Evolutionary conservation across 768 basidiomycete species (phyloP), one percentile per base, ranked within the genome.

Genomic region (Podaxis sp.): DNA sequence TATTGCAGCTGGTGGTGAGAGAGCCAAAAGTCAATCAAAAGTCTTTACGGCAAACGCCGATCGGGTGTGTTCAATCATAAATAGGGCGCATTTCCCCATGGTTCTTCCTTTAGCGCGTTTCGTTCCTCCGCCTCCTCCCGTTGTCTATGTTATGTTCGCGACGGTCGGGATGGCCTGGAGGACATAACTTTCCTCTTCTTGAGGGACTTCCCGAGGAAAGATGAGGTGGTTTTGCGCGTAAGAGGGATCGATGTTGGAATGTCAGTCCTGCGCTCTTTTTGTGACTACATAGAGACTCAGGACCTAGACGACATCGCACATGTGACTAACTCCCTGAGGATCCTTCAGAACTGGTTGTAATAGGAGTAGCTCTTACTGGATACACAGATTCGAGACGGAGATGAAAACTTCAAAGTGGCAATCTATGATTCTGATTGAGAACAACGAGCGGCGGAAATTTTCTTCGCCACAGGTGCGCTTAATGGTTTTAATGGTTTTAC

Each of bases 271-370:
- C 54, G 40, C 64, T 65, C 63, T 48, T 56, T 52, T 52, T n/a
- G 33, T 39, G 17, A 51, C 33, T 30, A 11, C 28, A 59, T 55
- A 64, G 59, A 60, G 60, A 59, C 55, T 61, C 56, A 63, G 73
- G 72, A 70, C 64, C 69, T 71, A 69, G 71, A 71, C 73, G 65
- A 70, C 63, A 69, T 72, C 69, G 66, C 57, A 74, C 64, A 73
- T 66, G 7, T 57, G 39, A 33, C 33, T 42, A 13, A 26, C 28
- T 54, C 8, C 53, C 36, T 22, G 6, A 15, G 22, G 26, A 51
- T 28, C 42, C 42, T 19, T 3, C 24, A 12, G 1, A 22, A 36
- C 30, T 19, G 30, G 11, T 12, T 55, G 36, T 19, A 39, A 55
- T 55, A 55, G 33, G 36, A 39, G 17, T 36, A 55, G 53, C 33